These are phyloP conservation scores for Rhizopogon vesiculosus DNA, from an alignment of 768 basidiomycete genomes.

Conservation along the genomic window DNA sequence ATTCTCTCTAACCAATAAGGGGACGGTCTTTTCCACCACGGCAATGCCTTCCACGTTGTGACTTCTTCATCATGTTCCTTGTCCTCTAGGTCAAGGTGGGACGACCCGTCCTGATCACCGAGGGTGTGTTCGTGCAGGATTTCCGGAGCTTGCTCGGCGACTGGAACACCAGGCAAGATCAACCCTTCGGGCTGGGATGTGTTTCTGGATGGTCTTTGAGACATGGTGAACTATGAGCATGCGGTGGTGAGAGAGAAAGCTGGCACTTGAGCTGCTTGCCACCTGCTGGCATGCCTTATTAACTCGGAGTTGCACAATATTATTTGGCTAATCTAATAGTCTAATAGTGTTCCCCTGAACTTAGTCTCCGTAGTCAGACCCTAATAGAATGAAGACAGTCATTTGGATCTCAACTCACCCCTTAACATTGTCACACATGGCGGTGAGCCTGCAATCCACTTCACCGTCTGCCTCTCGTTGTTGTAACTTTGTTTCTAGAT, in stretches of 20 bases:
- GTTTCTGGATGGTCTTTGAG: conserved; percentile 12
- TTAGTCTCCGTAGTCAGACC: background rate
- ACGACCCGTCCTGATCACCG: conserved; percentile 9
- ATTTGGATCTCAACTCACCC: background rate
- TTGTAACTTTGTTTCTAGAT: background rate
- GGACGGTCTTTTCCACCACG: conserved; percentile 78
- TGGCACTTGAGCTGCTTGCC: too few relatives aligned
- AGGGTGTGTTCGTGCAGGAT: conserved; percentile 38
- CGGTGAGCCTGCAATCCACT: background rate
- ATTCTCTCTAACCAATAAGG: conserved; percentile 55
- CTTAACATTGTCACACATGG: background rate
- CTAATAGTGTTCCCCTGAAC: too few relatives aligned
- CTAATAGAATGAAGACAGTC: too few relatives aligned
- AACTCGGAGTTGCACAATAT: background rate
- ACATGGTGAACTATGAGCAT: conserved; percentile 12
- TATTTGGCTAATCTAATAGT: too few relatives aligned
- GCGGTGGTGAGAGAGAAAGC: background rate
- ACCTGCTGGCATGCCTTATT: too few relatives aligned
- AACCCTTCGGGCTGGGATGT: conserved; percentile 29
- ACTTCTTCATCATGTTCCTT: conserved; percentile 24
- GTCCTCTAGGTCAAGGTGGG: conserved; percentile 19
- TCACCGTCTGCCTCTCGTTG: background rate
- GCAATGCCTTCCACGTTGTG: conserved; percentile 28
- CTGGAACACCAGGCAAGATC: conserved; percentile 39
- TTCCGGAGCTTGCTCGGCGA: conserved; percentile 43